Percentiles rank a stretch among this genome's conserved stretches.
Evolutionary conservation across 805 yeast species (phyloP).

Genomic region (Wickerhamomyces pijperi): DNA sequence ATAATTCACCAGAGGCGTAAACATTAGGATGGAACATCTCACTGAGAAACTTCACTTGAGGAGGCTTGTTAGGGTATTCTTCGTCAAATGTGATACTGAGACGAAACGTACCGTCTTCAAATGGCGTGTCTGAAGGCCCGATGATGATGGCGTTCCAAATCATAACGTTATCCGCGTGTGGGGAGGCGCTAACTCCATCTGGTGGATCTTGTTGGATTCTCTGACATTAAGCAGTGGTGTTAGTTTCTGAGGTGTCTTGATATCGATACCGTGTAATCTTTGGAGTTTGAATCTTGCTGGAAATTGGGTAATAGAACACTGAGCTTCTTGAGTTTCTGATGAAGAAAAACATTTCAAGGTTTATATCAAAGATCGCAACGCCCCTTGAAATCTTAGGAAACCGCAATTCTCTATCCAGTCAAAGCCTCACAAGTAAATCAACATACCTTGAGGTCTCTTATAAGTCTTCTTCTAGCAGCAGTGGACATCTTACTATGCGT

Average conservation of each 20-base stretch:
- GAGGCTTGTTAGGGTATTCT: slow-evolving; percentile 96
- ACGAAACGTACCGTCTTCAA: slow-evolving; percentile 94
- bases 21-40: slow-evolving; percentile 99
- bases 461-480: slow-evolving; percentile 95
- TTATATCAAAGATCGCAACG: no score
- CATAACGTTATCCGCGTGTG: slow-evolving; percentile 95
- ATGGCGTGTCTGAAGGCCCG: slow-evolving; percentile 96
- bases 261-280: no score
- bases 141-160: slow-evolving; percentile 96
- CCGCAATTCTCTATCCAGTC: no score
- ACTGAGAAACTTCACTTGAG: slow-evolving; percentile 78
- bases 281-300: no score
- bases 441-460: slow-evolving; percentile 90
- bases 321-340: no score
- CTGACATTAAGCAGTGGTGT: slow-evolving; percentile 21
- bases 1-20: slow-evolving; percentile 88
- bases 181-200: slow-evolving; percentile 95
- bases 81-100: slow-evolving; percentile 83
- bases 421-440: no score
- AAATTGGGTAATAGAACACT: no score
- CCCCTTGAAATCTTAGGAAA: no score
- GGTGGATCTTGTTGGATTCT: slow-evolving; percentile 98
- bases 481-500: slow-evolving; percentile 59
- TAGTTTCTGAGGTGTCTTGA: no score
- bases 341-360: no score